Conservation (phyloP, 345 rosid species). For the Hypericum perforatum region DNA sequence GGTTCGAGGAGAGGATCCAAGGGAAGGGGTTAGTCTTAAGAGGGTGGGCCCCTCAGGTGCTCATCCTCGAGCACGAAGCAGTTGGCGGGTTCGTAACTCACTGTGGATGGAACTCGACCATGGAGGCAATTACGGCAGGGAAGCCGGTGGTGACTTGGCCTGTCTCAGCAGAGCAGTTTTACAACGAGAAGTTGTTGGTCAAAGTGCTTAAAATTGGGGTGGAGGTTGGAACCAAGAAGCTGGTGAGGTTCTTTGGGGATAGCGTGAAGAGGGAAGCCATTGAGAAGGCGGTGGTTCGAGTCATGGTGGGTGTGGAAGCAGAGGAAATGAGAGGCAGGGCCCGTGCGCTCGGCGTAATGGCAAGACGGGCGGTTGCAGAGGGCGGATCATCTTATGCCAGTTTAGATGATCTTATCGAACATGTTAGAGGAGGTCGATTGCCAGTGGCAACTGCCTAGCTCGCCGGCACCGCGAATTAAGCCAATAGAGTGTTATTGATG, state of each 20-base stretch:
- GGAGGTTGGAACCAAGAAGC: conserved; percentile 1
- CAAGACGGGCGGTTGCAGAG: not conserved
- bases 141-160: conserved; percentile 7
- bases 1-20: conserved; percentile 1
- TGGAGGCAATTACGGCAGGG: conserved; percentile 4
- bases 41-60: conserved; percentile 8
- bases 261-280: conserved; percentile 7
- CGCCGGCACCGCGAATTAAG: too few species aligned
- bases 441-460: too few species aligned
- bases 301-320: conserved; percentile 1
- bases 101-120: conserved; percentile 11
- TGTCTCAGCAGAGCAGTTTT: conserved; percentile 3
- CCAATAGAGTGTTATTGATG: too few species aligned
- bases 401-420: not conserved
- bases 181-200: conserved; percentile 8
- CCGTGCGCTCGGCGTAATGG: not conserved
- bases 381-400: not conserved
- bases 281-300: conserved; percentile 9
- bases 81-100: conserved; percentile 7
- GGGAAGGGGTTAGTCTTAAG: conserved; percentile 1
- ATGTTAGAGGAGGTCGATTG: not conserved
- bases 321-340: conserved; percentile 1
- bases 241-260: not conserved
- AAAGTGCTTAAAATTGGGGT: not conserved
- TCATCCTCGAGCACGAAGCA: conserved; percentile 4